phyloP scores from a whole-genome alignment of 495 filamentous ascomycete genomes.

The Hypoxylon cercidicola region DNA sequence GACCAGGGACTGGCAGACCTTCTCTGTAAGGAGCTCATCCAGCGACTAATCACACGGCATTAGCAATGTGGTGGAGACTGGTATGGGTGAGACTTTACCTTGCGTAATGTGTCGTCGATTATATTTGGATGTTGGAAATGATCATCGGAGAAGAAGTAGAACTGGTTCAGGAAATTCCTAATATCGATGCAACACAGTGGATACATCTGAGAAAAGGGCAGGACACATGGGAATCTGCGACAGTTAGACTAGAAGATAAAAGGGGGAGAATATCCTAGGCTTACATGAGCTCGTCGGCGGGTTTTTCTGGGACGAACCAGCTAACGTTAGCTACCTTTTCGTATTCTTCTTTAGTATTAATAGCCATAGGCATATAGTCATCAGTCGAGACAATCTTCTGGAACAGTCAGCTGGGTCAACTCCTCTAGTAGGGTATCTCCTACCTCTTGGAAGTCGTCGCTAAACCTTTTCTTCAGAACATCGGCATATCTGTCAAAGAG shows the following conservation, averaged over 20 bases:
- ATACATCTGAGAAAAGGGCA: conserved; percentile 99
- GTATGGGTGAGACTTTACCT: conserved; percentile 56
- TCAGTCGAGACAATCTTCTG: conserved; percentile 92
- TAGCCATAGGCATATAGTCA: conserved; percentile 99
- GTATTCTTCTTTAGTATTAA: conserved; percentile 88
- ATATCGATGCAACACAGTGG: conserved; percentile 98
- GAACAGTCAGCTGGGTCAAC: conserved; percentile 76
- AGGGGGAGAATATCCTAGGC: conserved; percentile 41
- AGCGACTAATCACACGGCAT: conserved; percentile 58
- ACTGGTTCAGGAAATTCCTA: conserved; percentile 93
- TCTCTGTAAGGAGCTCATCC: conserved; percentile 87
- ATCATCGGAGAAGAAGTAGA: conserved; percentile 94
- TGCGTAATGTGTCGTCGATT: conserved; percentile 88
- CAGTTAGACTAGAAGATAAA: conserved; percentile 26
- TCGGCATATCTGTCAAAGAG: conserved; percentile 94
- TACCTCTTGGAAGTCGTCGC: conserved; percentile 92
- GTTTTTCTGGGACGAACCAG: conserved; percentile 88
- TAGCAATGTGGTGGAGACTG: conserved; percentile 6
- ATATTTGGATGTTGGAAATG: conserved; percentile 87
- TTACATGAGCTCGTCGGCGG: conserved; percentile 78
- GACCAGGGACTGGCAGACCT: conserved; percentile 89
- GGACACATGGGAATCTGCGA: conserved; percentile 82
- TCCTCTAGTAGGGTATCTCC: conserved; percentile 68
- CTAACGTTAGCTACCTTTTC: conserved; percentile 93
- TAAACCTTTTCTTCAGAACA: conserved; percentile 88